These are phyloP conservation scores for Perkinsus chesapeaki DNA, from an alignment of 169 alveolate species.

Conservation along the genomic window DNA sequence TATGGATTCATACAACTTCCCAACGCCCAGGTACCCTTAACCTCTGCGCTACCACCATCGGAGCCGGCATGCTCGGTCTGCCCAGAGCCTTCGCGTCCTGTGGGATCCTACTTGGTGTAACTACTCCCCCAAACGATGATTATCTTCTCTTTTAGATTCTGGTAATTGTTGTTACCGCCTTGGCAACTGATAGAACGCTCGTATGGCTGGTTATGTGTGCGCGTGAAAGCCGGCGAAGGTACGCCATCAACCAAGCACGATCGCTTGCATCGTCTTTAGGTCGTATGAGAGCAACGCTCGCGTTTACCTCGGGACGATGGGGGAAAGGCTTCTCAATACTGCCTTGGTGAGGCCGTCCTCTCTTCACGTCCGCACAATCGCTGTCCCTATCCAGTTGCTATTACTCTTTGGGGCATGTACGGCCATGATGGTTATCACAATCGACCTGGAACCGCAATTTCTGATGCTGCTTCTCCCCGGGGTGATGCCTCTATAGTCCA, in stretches of 20 bases:
- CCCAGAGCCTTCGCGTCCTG: neutral
- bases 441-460: neutral
- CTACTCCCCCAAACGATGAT: no score
- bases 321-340: neutral
- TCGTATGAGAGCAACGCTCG: neutral
- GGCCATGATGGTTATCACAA: neutral
- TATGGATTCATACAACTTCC: no score
- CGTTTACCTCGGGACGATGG: neutral
- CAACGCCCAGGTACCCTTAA: neutral
- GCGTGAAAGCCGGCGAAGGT: neutral
- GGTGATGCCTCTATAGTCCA: neutral
- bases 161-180: neutral
- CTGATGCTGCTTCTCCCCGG: neutral
- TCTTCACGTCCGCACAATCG: neutral
- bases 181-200: neutral
- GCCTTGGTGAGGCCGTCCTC: neutral
- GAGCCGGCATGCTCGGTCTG: neutral
- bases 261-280: neutral
- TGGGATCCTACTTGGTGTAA: neutral
- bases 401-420: neutral
- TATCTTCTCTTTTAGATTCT: neutral
- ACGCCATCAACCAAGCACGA: neutral
- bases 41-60: neutral
- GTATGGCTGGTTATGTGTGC: neutral
- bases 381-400: neutral